These are phyloP conservation scores for Russula lepida DNA, from an alignment of 768 basidiomycete genomes.

Conservation along the genomic window DNA sequence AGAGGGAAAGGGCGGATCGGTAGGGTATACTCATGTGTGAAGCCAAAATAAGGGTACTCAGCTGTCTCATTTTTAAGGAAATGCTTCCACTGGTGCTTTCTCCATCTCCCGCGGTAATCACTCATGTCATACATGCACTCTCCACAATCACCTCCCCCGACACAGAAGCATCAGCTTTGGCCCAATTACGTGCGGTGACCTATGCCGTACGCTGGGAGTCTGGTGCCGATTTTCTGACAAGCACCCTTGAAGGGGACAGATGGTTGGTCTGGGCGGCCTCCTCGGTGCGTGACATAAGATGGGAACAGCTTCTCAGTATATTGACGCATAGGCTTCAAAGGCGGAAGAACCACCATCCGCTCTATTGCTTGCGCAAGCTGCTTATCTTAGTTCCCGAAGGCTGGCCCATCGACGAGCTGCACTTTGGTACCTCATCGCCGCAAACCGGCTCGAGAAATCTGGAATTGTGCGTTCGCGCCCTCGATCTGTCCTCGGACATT, in stretches of 20 bases:
- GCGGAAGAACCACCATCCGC: constrained; percentile 77
- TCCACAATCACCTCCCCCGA: constrained; percentile 36
- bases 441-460: constrained; percentile 71
- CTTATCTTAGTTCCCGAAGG: constrained; percentile 55
- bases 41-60: constrained; percentile 4
- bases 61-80: constrained; percentile 43
- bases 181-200: constrained; percentile 58
- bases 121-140: constrained; percentile 57
- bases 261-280: constrained; percentile 85
- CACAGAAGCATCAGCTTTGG: constrained; percentile 47
- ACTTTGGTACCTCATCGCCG: constrained; percentile 71
- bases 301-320: background rate
- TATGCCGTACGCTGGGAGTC: constrained; percentile 74
- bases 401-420: constrained; percentile 54
- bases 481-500: constrained; percentile 1
- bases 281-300: constrained; percentile 44
- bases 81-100: constrained; percentile 67
- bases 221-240: constrained; percentile 47
- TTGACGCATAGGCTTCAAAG: constrained; percentile 34
- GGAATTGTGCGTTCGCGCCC: constrained; percentile 56
- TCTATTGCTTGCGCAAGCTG: constrained; percentile 74
- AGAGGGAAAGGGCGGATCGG: constrained; percentile 81
- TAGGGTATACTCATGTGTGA: constrained; percentile 32
- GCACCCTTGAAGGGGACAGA: constrained; percentile 62
- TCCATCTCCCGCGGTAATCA: constrained; percentile 51